Base-by-base conservation (phyloP, 2,329 filamentous ascomycete genomes). In the Dichotomopilus funicola region DNA sequence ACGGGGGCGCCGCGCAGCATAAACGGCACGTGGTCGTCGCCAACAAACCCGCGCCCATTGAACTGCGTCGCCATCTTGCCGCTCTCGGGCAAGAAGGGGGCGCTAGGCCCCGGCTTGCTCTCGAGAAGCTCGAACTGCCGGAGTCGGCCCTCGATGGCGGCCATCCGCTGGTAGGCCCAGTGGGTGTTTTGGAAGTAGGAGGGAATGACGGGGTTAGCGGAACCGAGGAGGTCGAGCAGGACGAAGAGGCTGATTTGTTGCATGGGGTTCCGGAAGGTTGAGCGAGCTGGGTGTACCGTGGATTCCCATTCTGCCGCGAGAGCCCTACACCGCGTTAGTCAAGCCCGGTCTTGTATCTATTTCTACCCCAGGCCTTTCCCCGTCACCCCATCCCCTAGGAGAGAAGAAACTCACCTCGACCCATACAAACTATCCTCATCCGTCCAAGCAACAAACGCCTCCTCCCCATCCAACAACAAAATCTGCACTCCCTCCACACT, bases 11-110 rank as follows among this genome's bases (percentile, higher is more conserved):
- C 94, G 36, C 89, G 81, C 34, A 75, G 75, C 78, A 97, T 85
- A 64, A 99, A 99, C 0, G 94, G 94, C 5, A 96, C 71, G 68
- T 99, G 94, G 66, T 99, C 94, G 67, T 99, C 94, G 59, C 85
- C 79, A 8, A 96, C 81, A 56, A 71, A 82, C 49, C 67, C 76
- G 50, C 66, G 68, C 43, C 54, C 52, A 6, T 27, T 35, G 43
- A 65, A 65, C 37, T 58, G 33, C 13, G 53, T 55, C n/a, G 56
- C 51, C 50, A 52, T 84, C 81, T 71, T 63, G 13, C 51, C 55
- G n/a, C 57, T 42, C 4, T 68, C 65, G 9, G 61, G 60, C 33
- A 68, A 50, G 35, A 68, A 67, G 9, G 60, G 63, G n/a, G 50
- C 37, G 2, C 19, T 6, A 3, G 19, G 19, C 31, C 44, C 47